Base-by-base conservation (phyloP, 2,329 filamentous ascomycete species). In the Neonectria neomacrospora region DNA sequence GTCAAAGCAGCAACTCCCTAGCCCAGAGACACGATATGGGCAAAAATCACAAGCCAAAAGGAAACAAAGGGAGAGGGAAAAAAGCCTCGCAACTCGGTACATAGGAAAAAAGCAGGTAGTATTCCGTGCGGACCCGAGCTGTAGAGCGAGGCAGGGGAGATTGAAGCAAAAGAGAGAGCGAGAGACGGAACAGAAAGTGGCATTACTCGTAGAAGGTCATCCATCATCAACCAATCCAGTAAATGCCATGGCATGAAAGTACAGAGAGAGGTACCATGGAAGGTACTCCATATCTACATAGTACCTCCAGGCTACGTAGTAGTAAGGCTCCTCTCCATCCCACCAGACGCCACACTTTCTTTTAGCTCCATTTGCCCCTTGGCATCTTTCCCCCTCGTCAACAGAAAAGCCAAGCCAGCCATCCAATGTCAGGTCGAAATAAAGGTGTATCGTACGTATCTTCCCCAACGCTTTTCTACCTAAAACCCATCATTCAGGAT, bases 321-420 rank as follows among this genome's bases (percentile, higher is more conserved):
- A 3, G 23, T 6, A 26, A 26, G 23, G 23, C 23, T 26, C 23
- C 23, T 26, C 22, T 37, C 32, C 30, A 39, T 34, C 11, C 30
- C 54, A 60, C 53, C 59, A 23, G 59, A 68, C 67, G 69, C 69
- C 69, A 71, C 69, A 71, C 69, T 67, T 68, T 68, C 30, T 67
- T 67, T 54, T 55, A 52, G 64, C 37, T 37, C 37, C 44, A 58
- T 47, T 20, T 41, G 37, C 61, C 59, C 59, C 52, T 59, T 55
- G 34, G 14, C 34, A n/a, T 23, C 53, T 16, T 28, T 26, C 30
- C 54, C 57, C 58, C 34, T 54, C 54, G 50, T 39, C 34, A 34
- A 28, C 48, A 20, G 47, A 18, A 26, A 23, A 37, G 34, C 34
- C 32, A 34, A 34, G 32, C 32, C 32, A 6, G 32, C 32, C 32